A percentile compares a stretch with the other conserved stretches of the same genome.
These are phyloP conservation scores for Stipa capillata DNA, from an alignment of 176 grass and related monocot genomes.

Conservation along the genomic window DNA sequence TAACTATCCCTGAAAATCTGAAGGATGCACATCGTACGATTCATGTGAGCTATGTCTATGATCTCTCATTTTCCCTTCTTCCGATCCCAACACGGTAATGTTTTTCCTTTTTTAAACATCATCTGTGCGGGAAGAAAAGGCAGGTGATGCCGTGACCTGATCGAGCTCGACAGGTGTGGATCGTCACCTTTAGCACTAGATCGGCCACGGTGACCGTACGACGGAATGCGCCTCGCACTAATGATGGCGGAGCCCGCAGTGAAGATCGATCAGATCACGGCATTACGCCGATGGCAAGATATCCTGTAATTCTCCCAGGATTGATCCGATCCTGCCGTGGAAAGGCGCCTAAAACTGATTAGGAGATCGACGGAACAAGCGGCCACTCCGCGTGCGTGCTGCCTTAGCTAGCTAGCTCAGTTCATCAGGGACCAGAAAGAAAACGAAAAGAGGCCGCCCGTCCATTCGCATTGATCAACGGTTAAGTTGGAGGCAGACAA, in stretches of 20 bases:
- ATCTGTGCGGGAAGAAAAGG: not conserved
- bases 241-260: not conserved
- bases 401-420: not conserved
- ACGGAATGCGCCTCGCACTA: not conserved
- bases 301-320: not conserved
- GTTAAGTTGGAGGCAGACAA: not conserved
- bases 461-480: not conserved
- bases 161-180: constrained; percentile 5
- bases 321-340: not conserved
- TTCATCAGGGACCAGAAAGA: not conserved
- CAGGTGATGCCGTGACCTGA: not conserved
- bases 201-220: not conserved
- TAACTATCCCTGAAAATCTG: not conserved
- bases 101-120: too few species aligned
- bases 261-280: not conserved
- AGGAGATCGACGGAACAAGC: not conserved
- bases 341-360: not conserved
- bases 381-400: not conserved
- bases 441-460: not conserved
- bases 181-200: not conserved
- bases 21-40: not conserved
- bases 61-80: too few species aligned
- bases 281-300: not conserved
- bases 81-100: not conserved
- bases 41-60: not conserved